Base-by-base conservation (phyloP, 306 rosid genomes). In the Begonia masoniana region DNA sequence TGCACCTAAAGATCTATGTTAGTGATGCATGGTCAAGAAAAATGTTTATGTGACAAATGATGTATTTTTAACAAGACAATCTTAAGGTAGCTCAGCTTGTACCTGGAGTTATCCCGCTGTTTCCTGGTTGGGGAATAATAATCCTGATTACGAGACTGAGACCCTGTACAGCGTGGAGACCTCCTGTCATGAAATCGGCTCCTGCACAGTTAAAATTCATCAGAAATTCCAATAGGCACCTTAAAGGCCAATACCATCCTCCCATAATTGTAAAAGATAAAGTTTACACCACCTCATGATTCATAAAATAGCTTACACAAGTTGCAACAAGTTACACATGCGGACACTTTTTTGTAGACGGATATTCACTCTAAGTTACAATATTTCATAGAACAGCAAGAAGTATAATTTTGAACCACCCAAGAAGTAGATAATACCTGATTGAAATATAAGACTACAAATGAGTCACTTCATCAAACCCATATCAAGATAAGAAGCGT, bases 31-130 rank as follows among this genome's bases (percentile, higher is more conserved):
- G 24, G 24, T 21, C 4, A 21, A 21, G 24, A 21, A 21, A 21
- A 21, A 21, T 21, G 24, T 21, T 21, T 21, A 21, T 43, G 47
- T 1, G 16, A 7, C 16, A 39, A 31, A 5, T 6, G 0, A 12
- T 19, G 6, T 8, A 48, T n/a, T 10, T 41, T 6, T 12, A 31
- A 16, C 7, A 51, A 45, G 49, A 3, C 13, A 41, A 51, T 45
- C n/a, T 12, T 8, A 46, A 43, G 41, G 47, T 9, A 19, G 35
- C n/a, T 45, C 50, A 15, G 3, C 36, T 11, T 17, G 49, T 71
- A 86, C 99, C 99, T 85, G 5, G 96, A 91, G 72, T 83, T 73
- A 5, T 79, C 79, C 81, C 81, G 73, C 26, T 68, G 65, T 60
- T 77, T 86, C 11, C 86, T 81, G 35, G 84, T 79, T 50, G 87